These are phyloP conservation scores for Rhodosporidiobolus odoratus DNA, from an alignment of 768 basidiomycete species.

Conservation along the genomic window DNA sequence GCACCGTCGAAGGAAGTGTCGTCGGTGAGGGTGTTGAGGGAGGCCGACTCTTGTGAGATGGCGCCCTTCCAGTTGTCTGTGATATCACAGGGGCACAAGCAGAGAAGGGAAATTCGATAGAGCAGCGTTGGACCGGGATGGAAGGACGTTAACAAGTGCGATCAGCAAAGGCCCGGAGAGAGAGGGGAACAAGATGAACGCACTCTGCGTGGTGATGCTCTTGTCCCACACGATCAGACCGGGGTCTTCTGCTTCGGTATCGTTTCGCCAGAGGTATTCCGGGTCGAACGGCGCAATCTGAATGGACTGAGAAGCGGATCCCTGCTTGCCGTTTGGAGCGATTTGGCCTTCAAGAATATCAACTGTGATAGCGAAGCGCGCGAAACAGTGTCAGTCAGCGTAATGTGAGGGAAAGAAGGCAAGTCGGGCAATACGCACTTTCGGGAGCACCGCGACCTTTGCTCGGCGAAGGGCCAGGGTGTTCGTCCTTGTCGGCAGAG, in stretches of 20 bases:
- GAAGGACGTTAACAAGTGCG: not conserved
- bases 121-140: not conserved
- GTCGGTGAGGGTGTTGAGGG: constrained; percentile 35
- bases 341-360: constrained; percentile 73
- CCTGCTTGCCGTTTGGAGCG: constrained; percentile 50
- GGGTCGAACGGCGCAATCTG: constrained; percentile 56
- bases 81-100: not conserved
- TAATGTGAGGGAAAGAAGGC: not conserved
- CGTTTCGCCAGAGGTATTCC: constrained; percentile 59
- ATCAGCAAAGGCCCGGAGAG: not conserved
- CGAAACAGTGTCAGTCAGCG: not conserved
- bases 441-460: constrained; percentile 74
- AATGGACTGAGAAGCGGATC: constrained; percentile 71
- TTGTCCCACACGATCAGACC: constrained; percentile 57
- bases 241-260: constrained; percentile 45
- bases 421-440: constrained; percentile 44
- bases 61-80: constrained; percentile 35
- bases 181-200: not conserved
- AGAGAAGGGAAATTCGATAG: not conserved
- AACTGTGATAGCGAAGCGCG: constrained; percentile 5
- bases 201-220: constrained; percentile 31
- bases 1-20: constrained; percentile 27
- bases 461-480: constrained; percentile 63
- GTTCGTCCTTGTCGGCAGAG: constrained; percentile 59
- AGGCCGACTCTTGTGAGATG: constrained; percentile 31